Base-by-base conservation (phyloP, 148 eudicot species). In the Drosera capensis region DNA sequence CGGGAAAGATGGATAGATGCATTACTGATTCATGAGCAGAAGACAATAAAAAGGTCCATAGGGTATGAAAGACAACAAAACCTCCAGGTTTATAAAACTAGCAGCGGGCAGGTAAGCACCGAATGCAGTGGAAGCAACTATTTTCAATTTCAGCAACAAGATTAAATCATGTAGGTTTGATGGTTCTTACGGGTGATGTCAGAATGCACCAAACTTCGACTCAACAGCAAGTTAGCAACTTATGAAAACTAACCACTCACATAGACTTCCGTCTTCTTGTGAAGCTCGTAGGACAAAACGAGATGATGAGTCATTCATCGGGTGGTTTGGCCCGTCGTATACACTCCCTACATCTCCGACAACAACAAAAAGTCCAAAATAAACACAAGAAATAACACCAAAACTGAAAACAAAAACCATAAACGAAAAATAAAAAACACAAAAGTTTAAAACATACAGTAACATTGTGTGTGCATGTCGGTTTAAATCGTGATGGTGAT, bases 251-350 rank as follows among this genome's bases (percentile, higher is more conserved):
- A 18, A 20, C 2, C 16, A 71, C 95, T 28, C 40, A 90, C 97
- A 78, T 90, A 90, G 41, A 90, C 63, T 81, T 90, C 97, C 97
- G 80, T 90, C 78, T 75, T 84, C 20, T 73, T 68, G 59, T 90
- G 97, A 36, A 84, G 95, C 5, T 74, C 85, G 38, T 84, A 84
- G 1, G 95, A 73, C 29, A 84, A 85, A 5, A 84, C 97, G 43
- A 90, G 79, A 62, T 84, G 95, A 58, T 84, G 95, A 51, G 97
- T 90, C 97, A 90, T 90, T 90, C 97, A 90, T 90, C 20, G 97
- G 97, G 54, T 90, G 97, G 31, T 84, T 90, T 2, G 97, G 95
- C 53, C 97, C 97, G 43, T 84, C 84, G 65, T 90, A 84, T 5
- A 90, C 93, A 29, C 65, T 90, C 3, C 97, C 97, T 25, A 80